phyloP scores from a whole-genome alignment of 768 basidiomycete genomes.

The Leccinum rimulosum region DNA sequence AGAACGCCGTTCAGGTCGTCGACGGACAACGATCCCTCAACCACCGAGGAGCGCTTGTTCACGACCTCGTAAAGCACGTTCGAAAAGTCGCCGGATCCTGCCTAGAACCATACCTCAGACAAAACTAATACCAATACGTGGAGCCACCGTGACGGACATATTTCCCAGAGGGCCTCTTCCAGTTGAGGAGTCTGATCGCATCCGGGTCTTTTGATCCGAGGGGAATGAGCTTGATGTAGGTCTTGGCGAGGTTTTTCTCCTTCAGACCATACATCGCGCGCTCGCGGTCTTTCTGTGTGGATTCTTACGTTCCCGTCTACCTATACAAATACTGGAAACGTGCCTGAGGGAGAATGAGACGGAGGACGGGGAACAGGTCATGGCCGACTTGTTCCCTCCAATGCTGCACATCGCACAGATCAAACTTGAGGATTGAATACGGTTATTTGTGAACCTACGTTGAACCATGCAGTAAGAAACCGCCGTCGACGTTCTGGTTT shows the following conservation, averaged over 20 bases:
- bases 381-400: constrained; percentile 86
- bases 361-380: constrained; percentile 87
- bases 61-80: constrained; percentile 86
- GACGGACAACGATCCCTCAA: constrained; percentile 72
- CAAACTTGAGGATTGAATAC: not conserved
- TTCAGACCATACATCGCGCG: constrained; percentile 92
- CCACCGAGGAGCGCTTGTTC: constrained; percentile 75
- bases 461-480: constrained; percentile 75
- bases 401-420: constrained; percentile 44
- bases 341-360: constrained; percentile 88
- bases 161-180: constrained; percentile 80
- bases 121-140: not conserved
- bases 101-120: constrained; percentile 37
- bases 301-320: not conserved
- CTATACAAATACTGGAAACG: constrained; percentile 6
- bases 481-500: constrained; percentile 73
- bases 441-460: constrained; percentile 45
- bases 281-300: constrained; percentile 83
- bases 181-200: constrained; percentile 78
- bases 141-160: constrained; percentile 43
- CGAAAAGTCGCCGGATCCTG: constrained; percentile 83
- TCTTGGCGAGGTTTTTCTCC: constrained; percentile 91
- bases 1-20: constrained; percentile 80
- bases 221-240: constrained; percentile 87
- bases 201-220: constrained; percentile 78